These are phyloP conservation scores for Trichoderma koningiopsis DNA, from an alignment of 2,329 filamentous ascomycete genomes.

Conservation along the genomic window DNA sequence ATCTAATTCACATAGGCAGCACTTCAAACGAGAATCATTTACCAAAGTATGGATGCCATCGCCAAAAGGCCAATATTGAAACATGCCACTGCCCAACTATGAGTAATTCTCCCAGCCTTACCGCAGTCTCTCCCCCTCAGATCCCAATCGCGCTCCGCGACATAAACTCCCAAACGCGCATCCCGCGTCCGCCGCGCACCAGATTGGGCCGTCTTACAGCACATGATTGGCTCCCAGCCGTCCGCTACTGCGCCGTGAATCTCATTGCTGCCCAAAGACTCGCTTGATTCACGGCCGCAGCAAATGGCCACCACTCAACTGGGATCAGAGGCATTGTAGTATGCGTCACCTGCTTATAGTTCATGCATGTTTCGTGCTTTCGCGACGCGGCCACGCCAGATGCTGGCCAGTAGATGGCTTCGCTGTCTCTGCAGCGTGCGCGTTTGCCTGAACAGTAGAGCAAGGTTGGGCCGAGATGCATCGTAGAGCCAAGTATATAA, in stretches of 20 bases:
- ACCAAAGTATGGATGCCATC: neutral
- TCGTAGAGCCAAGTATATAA: slow-evolving; percentile 11
- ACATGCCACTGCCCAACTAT: neutral
- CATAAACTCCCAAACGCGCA: slow-evolving; percentile 16
- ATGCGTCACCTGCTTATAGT: slow-evolving; percentile 15
- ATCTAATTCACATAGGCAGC: neutral
- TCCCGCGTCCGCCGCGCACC: slow-evolving; percentile 18
- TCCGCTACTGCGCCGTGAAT: slow-evolving; percentile 10
- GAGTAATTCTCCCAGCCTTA: neutral
- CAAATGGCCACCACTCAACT: neutral
- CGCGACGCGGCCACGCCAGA: slow-evolving; percentile 29
- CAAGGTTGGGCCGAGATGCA: slow-evolving; percentile 15
- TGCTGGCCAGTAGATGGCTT: neutral
- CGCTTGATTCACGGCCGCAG: neutral
- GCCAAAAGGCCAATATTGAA: neutral
- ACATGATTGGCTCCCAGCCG: slow-evolving; percentile 16
- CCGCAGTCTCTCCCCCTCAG: neutral
- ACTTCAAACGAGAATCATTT: neutral
- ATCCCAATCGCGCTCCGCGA: slow-evolving; percentile 11
- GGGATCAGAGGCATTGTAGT: neutral
- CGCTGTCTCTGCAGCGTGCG: slow-evolving; percentile 22
- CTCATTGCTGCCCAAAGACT: slow-evolving; percentile 20
- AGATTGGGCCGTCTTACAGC: neutral
- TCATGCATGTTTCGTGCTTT: slow-evolving; percentile 31
- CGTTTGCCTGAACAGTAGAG: neutral